Percentiles rank a stretch among this genome's conserved stretches.
phyloP scores from a whole-genome alignment of 192 early-diverging fungal species.

The Chytriomyces sp. region DNA sequence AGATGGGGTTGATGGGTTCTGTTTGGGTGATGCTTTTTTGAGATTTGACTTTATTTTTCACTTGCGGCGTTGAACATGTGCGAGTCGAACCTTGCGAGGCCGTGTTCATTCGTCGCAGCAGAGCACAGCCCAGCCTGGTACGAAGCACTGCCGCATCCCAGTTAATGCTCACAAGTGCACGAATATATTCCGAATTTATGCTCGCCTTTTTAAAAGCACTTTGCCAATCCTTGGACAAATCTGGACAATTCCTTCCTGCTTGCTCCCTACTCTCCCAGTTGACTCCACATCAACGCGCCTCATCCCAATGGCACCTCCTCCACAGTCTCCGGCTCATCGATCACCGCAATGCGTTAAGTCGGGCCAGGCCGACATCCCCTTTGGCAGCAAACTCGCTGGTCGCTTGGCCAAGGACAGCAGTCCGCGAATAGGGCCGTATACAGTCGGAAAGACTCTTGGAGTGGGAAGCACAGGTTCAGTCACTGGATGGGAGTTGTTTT shows the following conservation, averaged over 20 bases:
- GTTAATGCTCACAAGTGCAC: no score
- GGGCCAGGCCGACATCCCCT: no score
- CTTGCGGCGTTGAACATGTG: no score
- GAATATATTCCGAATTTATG: no score
- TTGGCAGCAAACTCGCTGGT: not conserved
- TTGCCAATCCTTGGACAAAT: not conserved
- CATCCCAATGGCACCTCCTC: not conserved
- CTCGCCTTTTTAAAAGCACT: no score
- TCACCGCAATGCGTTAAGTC: not conserved
- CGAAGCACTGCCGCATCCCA: no score
- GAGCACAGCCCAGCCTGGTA: no score
- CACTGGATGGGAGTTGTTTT: not conserved
- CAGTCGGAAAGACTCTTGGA: slow-evolving; percentile 59
- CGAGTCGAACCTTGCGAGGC: no score
- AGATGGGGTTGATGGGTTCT: no score
- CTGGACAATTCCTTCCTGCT: not conserved
- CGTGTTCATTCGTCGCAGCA: no score
- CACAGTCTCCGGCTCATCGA: not conserved
- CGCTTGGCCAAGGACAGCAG: not conserved
- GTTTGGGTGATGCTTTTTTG: no score
- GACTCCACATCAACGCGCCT: not conserved
- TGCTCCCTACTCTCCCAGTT: not conserved
- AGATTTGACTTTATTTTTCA: no score
- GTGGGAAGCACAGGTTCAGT: slow-evolving; percentile 59
- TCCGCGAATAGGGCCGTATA: slow-evolving; percentile 57